Evolutionary conservation across 2,329 filamentous ascomycete genomes (phyloP), one percentile per base, ranked within the genome.

Genomic region (Aspergillus thermomutatus): DNA sequence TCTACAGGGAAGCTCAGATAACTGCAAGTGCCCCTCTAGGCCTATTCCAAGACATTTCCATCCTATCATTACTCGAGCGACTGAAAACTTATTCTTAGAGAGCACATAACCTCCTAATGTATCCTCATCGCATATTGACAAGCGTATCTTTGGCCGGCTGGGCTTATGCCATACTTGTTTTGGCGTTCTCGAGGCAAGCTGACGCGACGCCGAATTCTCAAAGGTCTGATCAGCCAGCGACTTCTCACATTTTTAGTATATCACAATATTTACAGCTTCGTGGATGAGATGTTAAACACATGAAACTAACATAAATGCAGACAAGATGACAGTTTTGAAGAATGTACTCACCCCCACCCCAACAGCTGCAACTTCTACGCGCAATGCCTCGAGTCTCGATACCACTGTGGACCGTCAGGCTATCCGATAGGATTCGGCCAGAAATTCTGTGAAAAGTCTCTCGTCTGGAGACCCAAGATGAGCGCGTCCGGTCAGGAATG

Each of bases 381-480:
- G 17, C 41, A 60, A 49, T 66, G 66, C 55, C 59, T 66, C 45
- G 57, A 67, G 60, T 21, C 60, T 50, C 28, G 58, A 53, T 46
- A 60, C 59, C 31, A 61, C 61, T 59, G 64, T 65, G 31, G 64
- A 62, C 28, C 60, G 63, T 45, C 69, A 61, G 48, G 67, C 65
- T 52, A 75, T 63, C 61, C 72, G 62, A 19, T 72, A 66, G 37
- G 64, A 60, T 69, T 68, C 34, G 68, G 68, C 45, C 53, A 62
- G 11, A 63, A 68, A 49, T 69, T 66, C 59, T 70, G 68, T 59
- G 47, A 62, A 28, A 64, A 65, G 47, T 69, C 65, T 47, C 51
- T 53, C 4, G 41, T 41, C 9, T 59, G 53, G 6, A 51, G 49
- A 3, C 27, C 47, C n/a, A 34, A 60, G 17, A 59, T 70, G 40